phyloP scores from a whole-genome alignment of 1,139 yeast species.

The Debaryomyces sp. region DNA sequence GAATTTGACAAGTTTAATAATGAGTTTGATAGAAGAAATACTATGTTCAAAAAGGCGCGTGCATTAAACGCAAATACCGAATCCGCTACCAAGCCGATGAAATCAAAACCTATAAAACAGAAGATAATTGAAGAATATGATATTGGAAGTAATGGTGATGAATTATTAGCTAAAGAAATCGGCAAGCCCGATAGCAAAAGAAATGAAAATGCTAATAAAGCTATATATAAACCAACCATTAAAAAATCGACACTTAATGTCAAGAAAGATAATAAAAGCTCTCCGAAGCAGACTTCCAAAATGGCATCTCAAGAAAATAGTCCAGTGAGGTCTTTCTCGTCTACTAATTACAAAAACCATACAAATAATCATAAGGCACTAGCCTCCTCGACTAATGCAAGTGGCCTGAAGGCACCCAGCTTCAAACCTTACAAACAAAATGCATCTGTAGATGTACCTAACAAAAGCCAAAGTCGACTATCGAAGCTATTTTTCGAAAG shows the following conservation, averaged over 20 bases:
- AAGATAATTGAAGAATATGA: conserved; percentile 19
- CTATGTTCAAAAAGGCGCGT: not conserved
- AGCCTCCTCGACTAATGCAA: not conserved
- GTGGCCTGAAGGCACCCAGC: not conserved
- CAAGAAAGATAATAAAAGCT: not conserved
- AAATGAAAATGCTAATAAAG: not conserved
- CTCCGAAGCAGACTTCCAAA: not conserved
- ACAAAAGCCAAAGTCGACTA: not conserved
- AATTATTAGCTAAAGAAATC: conserved; percentile 16
- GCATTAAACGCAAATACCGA: not conserved
- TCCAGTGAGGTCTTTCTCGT: not conserved
- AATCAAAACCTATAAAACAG: conserved; percentile 5
- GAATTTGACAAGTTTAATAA: conserved; percentile 1
- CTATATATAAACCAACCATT: not conserved
- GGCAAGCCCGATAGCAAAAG: not conserved
- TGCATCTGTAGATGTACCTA: not conserved
- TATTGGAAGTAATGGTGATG: conserved; percentile 26
- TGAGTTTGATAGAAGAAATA: not conserved
- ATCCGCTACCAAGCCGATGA: not conserved
- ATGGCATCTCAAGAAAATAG: not conserved
- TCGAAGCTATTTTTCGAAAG: not conserved
- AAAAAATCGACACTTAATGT: not conserved
- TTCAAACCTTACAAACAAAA: not conserved
- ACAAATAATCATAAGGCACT: not conserved
- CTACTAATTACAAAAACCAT: not conserved